Percentiles rank a stretch among this genome's conserved stretches.
Conservation (phyloP, 345 rosid genomes). For the Hibiscus mutabilis region DNA sequence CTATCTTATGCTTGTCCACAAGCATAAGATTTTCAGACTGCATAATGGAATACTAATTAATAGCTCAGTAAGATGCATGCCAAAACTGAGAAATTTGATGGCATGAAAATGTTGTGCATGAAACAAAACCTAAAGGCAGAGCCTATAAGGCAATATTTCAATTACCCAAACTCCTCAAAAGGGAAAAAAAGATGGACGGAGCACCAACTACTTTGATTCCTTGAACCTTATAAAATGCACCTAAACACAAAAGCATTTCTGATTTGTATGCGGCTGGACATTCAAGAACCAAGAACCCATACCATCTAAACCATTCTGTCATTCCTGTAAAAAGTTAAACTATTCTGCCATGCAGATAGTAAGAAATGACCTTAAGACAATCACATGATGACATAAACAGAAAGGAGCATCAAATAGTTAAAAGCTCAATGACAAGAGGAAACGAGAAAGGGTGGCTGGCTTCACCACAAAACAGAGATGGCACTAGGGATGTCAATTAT, state of each 20-base stretch:
- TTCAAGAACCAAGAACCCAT: background rate
- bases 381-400: background rate
- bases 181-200: background rate
- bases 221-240: background rate
- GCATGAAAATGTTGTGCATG: background rate
- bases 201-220: background rate
- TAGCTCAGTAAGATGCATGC: conserved; percentile 8
- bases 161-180: background rate
- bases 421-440: background rate
- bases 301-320: conserved; percentile 8
- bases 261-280: background rate
- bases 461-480: conserved; percentile 1
- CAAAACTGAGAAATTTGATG: conserved; percentile 5
- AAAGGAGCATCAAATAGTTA: background rate
- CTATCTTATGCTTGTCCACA: conserved; percentile 66
- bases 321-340: background rate
- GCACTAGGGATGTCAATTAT: background rate
- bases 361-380: background rate
- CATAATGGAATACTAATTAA: conserved; percentile 19
- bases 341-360: background rate
- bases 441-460: background rate
- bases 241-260: background rate
- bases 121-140: background rate
- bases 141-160: background rate
- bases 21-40: conserved; percentile 92